These are phyloP conservation scores for Microbotryomycetes sp. DNA, from an alignment of 1,284 basidiomycete species.

Conservation along the genomic window DNA sequence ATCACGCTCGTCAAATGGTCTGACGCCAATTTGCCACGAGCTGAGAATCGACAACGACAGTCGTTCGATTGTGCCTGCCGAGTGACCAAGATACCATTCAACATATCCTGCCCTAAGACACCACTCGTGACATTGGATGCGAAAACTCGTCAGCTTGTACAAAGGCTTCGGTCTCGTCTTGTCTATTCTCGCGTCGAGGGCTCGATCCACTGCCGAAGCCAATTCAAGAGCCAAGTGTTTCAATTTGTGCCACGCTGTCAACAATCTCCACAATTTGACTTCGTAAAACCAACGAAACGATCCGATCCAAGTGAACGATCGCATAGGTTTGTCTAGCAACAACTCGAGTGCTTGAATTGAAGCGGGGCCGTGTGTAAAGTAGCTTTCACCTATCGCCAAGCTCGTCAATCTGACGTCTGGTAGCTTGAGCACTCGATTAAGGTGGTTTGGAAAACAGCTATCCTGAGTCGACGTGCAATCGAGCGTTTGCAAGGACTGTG, in stretches of 20 bases:
- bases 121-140: background rate
- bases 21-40: background rate
- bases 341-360: background rate
- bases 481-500: slow-evolving; percentile 4
- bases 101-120: background rate
- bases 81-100: background rate
- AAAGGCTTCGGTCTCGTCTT: background rate
- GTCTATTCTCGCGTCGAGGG: background rate
- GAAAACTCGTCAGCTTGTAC: slow-evolving; percentile 1
- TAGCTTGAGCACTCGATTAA: background rate
- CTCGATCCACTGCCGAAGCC: background rate
- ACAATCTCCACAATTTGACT: background rate
- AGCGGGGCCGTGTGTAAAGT: background rate
- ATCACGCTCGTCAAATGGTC: background rate
- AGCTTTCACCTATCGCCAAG: background rate
- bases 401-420: background rate
- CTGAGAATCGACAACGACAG: background rate
- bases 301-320: background rate
- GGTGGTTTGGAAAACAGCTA: background rate
- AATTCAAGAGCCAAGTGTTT: slow-evolving; percentile 3
- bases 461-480: slow-evolving; percentile 1
- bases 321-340: background rate
- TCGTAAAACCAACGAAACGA: background rate
- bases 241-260: background rate
- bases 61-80: background rate